These are phyloP conservation scores for Colletotrichum chlorophyti DNA, from an alignment of 2,329 filamentous ascomycete species.

Conservation along the genomic window DNA sequence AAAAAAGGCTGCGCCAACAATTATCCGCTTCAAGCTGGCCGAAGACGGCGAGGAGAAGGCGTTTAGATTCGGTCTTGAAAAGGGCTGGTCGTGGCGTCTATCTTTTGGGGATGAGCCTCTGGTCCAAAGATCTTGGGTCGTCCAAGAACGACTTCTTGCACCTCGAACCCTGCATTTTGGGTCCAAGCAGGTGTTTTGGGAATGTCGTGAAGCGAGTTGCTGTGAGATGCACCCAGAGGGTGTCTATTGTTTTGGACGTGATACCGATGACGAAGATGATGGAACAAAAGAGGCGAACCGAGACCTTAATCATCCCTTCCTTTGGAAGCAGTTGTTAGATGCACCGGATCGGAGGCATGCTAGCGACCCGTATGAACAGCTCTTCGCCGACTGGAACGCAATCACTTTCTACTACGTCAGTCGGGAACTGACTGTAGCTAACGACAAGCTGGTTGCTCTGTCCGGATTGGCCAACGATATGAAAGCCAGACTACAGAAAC, in stretches of 20 bases:
- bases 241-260: fast-evolving
- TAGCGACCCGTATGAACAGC: background rate
- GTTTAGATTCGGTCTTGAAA: background rate
- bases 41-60: background rate
- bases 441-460: background rate
- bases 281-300: background rate
- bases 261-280: background rate
- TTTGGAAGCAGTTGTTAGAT: background rate
- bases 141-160: background rate
- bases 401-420: background rate
- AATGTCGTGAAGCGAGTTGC: background rate
- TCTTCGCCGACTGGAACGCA: background rate
- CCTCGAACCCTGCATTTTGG: background rate
- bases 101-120: background rate
- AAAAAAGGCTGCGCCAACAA: background rate
- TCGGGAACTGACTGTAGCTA: background rate
- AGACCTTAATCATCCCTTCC: background rate
- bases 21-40: fast-evolving
- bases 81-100: background rate
- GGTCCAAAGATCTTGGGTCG: background rate
- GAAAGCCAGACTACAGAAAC: background rate
- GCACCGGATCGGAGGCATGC: background rate
- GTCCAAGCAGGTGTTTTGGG: background rate
- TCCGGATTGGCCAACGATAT: background rate
- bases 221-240: background rate